Evolutionary conservation across 768 basidiomycete species (phyloP).

Genomic region (Suillus plorans): DNA sequence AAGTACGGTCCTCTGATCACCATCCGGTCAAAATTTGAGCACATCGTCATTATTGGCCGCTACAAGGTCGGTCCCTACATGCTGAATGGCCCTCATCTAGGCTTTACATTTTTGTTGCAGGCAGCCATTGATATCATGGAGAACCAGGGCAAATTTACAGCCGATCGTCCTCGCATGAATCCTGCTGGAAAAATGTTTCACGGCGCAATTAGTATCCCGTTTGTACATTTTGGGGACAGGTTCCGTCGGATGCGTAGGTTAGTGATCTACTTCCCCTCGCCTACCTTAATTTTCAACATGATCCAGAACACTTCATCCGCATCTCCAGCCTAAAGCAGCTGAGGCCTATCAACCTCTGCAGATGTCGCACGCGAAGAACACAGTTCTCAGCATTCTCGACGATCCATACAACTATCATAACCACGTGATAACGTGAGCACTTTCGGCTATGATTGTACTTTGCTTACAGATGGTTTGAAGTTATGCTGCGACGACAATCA

Average conservation of each 20-base stretch:
- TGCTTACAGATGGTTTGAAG: neutral
- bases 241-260: neutral
- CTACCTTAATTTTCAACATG: neutral
- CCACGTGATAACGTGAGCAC: neutral
- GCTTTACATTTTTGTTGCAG: neutral
- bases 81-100: neutral
- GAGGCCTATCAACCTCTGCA: neutral
- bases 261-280: neutral
- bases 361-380: neutral
- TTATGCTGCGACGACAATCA: neutral
- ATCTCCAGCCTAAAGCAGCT: neutral
- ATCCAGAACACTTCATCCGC: neutral
- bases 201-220: neutral
- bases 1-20: neutral
- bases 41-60: neutral
- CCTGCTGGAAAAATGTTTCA: neutral
- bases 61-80: neutral
- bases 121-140: neutral
- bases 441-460: neutral
- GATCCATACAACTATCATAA: neutral
- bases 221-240: neutral
- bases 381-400: neutral
- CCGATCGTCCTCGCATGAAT: neutral
- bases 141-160: neutral
- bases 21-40: neutral